Evolutionary conservation across 2,329 filamentous ascomycete species (phyloP).

Genomic region (Venturia effusa): DNA sequence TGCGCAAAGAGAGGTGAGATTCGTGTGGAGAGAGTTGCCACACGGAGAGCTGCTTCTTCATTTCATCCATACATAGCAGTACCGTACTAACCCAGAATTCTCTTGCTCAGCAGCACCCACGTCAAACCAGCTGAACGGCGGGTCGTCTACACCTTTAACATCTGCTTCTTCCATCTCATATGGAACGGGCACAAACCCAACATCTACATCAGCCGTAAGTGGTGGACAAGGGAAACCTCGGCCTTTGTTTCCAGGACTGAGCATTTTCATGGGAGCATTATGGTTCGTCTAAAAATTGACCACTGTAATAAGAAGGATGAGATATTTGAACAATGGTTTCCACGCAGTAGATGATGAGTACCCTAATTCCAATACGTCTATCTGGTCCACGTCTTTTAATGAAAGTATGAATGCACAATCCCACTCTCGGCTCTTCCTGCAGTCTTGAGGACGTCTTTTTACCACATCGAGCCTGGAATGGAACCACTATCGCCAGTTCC

Average conservation of each 20-base stretch:
- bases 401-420: neutral
- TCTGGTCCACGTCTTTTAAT: neutral
- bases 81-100: neutral
- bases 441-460: neutral
- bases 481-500: neutral
- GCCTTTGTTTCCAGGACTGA: neutral
- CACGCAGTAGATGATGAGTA: neutral
- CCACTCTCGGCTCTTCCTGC: neutral
- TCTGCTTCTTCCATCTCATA: neutral
- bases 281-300: neutral
- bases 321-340: neutral
- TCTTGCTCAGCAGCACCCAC: neutral
- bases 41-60: neutral
- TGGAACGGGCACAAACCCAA: neutral
- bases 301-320: neutral
- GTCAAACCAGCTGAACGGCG: neutral
- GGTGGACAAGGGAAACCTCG: neutral
- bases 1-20: neutral
- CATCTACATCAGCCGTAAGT: neutral
- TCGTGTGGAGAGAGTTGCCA: neutral
- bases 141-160: neutral
- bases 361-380: neutral
- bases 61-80: neutral
- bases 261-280: neutral
- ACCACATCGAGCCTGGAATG: neutral